Base-by-base conservation (phyloP, 2,329 filamentous ascomycete species). In the Pseudogymnoascus sp. region DNA sequence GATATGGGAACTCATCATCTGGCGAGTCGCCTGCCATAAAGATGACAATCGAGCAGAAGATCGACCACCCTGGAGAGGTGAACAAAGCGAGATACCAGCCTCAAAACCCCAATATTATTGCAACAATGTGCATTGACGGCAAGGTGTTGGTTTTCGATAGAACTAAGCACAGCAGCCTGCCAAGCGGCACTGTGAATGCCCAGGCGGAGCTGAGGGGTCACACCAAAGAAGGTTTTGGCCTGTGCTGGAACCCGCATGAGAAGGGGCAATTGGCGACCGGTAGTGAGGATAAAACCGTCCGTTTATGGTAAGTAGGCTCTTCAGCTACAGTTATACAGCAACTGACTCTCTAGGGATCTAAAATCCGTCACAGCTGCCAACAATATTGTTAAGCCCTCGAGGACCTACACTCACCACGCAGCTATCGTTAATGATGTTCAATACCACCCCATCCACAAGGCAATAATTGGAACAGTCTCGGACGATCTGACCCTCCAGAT, bases 11-110 rank as follows among this genome's bases (percentile, higher is more conserved):
- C 64, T 80, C 73, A n/a, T 76, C 78, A 47, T 76, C 81, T 61
- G 87, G 88, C 65, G 89, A 91, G 67, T 83, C 87, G 21, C 82
- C 86, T 19, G 80, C 85, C 44, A 88, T 97, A 75, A 92, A 90
- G 72, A 96, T 96, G 80, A 89, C 89, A 68, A 90, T 99, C 71
- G 88, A 95, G 61, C 95, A 99, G 76, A 95, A 90, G 76, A 99
- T 99, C 74, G 90, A 96, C 74, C 95, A 99, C 74, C 92, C 93
- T 14, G 90, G 91, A 67, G 95, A 99, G 76, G 92, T 99, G 74
- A 99, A 99, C 82, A 99, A 97, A 80, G 96, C 95, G 14, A 88
- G 95, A 69, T 97, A 97, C 74, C 93, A 97, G 76, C 95, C 95
- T 11, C 93, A 97, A 75, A 99, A 99, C 72, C 92, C 93, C 4